Conservation (phyloP, 768 basidiomycete genomes). For the Lentinula edodes region DNA sequence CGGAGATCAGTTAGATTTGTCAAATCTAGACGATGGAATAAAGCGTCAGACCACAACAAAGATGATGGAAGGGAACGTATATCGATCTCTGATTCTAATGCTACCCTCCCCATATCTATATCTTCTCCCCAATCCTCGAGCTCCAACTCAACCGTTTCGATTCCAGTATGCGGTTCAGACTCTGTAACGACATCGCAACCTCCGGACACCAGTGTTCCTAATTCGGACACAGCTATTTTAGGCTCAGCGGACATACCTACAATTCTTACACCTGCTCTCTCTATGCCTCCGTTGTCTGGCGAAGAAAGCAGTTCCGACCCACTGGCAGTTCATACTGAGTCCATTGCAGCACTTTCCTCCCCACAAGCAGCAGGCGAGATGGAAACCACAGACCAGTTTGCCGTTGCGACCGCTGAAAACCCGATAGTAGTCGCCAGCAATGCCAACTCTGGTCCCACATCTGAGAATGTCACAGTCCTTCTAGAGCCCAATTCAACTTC, state of each 20-base stretch:
- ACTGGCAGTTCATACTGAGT: not conserved
- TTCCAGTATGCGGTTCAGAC: not conserved
- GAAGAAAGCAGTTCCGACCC: not conserved
- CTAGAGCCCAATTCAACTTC: not conserved
- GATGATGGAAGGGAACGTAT: not conserved
- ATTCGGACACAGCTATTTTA: not conserved
- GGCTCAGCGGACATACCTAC: not conserved
- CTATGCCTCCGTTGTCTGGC: not conserved
- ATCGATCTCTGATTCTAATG: not conserved
- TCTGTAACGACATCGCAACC: not conserved
- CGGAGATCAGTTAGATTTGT: not conserved
- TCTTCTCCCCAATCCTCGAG: constrained; percentile 4
- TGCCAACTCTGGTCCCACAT: not conserved
- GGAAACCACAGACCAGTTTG: not conserved
- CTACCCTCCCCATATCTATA: constrained; percentile 11
- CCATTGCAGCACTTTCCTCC: not conserved
- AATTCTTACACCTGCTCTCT: not conserved
- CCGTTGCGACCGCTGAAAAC: not conserved
- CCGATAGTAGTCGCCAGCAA: not conserved
- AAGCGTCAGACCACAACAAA: not conserved
- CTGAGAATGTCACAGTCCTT: not conserved
- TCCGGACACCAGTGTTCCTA: not conserved
- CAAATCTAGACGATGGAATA: not conserved
- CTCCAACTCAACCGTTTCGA: not conserved
- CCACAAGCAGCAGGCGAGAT: constrained; percentile 3